Percentiles rank a stretch among this genome's conserved stretches.
These are phyloP conservation scores for Paecilomyces sp. DNA, from an alignment of 2,329 filamentous ascomycete genomes.

Conservation along the genomic window DNA sequence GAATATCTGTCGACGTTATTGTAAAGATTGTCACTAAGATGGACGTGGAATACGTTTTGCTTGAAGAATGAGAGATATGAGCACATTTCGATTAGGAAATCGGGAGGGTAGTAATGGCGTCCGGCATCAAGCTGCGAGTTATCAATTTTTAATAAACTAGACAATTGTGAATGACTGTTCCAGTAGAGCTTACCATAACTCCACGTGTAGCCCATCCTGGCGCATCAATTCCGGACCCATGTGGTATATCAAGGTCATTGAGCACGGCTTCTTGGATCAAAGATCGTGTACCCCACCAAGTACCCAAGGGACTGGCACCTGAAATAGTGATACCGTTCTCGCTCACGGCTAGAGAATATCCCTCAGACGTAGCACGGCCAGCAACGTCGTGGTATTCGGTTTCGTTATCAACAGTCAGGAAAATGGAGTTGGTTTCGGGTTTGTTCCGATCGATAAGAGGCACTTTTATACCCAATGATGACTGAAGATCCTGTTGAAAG, in stretches of 20 bases:
- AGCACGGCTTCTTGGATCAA: conserved; percentile 44
- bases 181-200: conserved; percentile 25
- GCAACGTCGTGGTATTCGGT: conserved; percentile 38
- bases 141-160: background rate
- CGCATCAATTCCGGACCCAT: conserved; percentile 39
- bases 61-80: conserved; percentile 53
- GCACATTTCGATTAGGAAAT: conserved; percentile 49
- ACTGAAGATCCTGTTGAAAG: conserved; percentile 35
- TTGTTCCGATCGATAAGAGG: conserved; percentile 15
- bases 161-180: too few relatives aligned
- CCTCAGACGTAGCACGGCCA: conserved; percentile 43
- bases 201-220: conserved; percentile 46
- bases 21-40: conserved; percentile 49
- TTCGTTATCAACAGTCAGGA: conserved; percentile 41
- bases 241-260: conserved; percentile 29
- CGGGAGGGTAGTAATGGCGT: conserved; percentile 47
- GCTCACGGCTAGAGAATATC: conserved; percentile 40
- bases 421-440: conserved; percentile 25
- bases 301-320: conserved; percentile 46
- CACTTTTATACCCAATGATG: conserved; percentile 22
- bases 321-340: conserved; percentile 37
- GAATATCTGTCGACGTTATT: conserved; percentile 41
- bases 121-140: conserved; percentile 39
- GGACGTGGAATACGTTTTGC: conserved; percentile 50
- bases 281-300: conserved; percentile 50